These are phyloP conservation scores for Geranomyces michiganensis DNA, from an alignment of 192 early-diverging fungal genomes.

Conservation along the genomic window DNA sequence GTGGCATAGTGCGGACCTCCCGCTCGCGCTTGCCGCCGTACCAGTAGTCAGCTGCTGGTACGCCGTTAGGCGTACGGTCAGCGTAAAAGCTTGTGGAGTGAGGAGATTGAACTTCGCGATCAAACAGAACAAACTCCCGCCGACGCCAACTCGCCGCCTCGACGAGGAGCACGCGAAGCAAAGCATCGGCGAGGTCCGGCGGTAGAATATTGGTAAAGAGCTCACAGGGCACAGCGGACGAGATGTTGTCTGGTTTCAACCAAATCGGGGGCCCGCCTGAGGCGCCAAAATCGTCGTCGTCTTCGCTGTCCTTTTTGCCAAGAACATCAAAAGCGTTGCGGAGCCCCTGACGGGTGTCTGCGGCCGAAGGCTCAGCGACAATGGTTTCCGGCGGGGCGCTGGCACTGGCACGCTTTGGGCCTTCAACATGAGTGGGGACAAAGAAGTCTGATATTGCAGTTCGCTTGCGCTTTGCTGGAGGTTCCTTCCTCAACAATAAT, in stretches of 20 bases:
- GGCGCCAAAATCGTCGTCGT: neutral
- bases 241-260: slow-evolving; percentile 35
- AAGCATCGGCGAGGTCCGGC: slow-evolving; percentile 14
- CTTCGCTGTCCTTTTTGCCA: neutral
- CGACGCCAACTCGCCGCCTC: slow-evolving; percentile 33
- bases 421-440: neutral
- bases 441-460: slow-evolving; percentile 3
- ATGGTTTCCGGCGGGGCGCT: neutral
- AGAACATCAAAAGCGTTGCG: neutral
- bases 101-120: slow-evolving; percentile 32
- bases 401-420: neutral
- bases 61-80: neutral
- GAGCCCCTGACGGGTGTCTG: neutral
- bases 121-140: slow-evolving; percentile 41
- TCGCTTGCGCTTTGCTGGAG: neutral
- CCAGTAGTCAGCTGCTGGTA: slow-evolving; percentile 27
- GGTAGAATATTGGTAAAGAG: slow-evolving; percentile 45
- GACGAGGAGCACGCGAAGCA: slow-evolving; percentile 37
- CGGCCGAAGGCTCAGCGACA: neutral
- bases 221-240: slow-evolving; percentile 48
- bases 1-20: slow-evolving; percentile 29
- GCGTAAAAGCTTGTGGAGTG: slow-evolving; percentile 33
- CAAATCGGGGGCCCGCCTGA: slow-evolving; percentile 19
- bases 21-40: slow-evolving; percentile 25
- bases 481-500: neutral